These are phyloP conservation scores for Mycosarcoma mackinlayi DNA, from an alignment of 1,284 basidiomycete species.

Conservation along the genomic window DNA sequence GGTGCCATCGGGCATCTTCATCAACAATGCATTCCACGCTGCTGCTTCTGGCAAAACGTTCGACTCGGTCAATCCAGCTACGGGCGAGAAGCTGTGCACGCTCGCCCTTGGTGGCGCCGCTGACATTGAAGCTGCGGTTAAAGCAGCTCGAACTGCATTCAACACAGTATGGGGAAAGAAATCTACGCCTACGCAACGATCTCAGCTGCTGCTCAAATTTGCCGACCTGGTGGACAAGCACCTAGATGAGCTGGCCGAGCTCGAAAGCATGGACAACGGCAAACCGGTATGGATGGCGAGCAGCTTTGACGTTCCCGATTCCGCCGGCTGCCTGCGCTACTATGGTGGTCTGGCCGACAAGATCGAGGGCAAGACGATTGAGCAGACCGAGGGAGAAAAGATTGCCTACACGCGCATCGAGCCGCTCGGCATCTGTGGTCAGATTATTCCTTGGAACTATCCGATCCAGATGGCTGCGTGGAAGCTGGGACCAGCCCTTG, in stretches of 20 bases:
- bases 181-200: slow-evolving; percentile 70
- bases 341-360: slow-evolving; percentile 78
- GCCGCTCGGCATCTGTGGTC: slow-evolving; percentile 83
- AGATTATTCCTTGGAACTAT: slow-evolving; percentile 74
- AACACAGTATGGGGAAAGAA: slow-evolving; percentile 49
- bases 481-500: slow-evolving; percentile 73
- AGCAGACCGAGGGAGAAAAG: slow-evolving; percentile 84
- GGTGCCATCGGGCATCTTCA: slow-evolving; percentile 54
- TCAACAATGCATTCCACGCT: slow-evolving; percentile 54
- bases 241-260: slow-evolving; percentile 74
- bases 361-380: slow-evolving; percentile 78
- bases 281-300: slow-evolving; percentile 79
- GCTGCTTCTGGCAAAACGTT: slow-evolving; percentile 54
- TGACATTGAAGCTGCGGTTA: slow-evolving; percentile 58
- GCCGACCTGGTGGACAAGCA: slow-evolving; percentile 79
- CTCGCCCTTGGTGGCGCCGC: slow-evolving; percentile 47
- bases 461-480: slow-evolving; percentile 70
- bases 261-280: slow-evolving; percentile 75
- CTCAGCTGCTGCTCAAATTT: slow-evolving; percentile 75
- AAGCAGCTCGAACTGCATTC: slow-evolving; percentile 53
- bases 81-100: slow-evolving; percentile 49
- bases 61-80: slow-evolving; percentile 54
- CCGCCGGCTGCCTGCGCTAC: slow-evolving; percentile 75
- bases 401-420: slow-evolving; percentile 78
- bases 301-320: slow-evolving; percentile 76